These are phyloP conservation scores for Myriangium duriaei DNA, from an alignment of 2,329 filamentous ascomycete genomes.

Conservation along the genomic window DNA sequence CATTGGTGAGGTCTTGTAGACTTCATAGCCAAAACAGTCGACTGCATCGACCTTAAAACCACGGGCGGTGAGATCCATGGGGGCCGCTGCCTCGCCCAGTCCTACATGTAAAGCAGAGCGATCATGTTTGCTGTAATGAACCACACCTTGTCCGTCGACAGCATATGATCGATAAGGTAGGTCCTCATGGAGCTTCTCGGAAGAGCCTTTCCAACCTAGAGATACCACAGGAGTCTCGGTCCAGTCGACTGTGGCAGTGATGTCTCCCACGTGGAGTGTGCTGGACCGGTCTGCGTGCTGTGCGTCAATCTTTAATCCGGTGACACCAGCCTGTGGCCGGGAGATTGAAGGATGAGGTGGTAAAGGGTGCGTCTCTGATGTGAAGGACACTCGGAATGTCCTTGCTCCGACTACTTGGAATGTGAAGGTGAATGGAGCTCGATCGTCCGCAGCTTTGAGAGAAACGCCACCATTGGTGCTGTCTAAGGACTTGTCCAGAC, in stretches of 20 bases:
- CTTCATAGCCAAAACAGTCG: slow-evolving; percentile 62
- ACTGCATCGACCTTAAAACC: slow-evolving; percentile 55
- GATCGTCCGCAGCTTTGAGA: slow-evolving; percentile 21
- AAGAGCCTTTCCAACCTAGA: slow-evolving; percentile 36
- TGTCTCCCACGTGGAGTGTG: slow-evolving; percentile 29
- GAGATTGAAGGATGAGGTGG: slow-evolving; percentile 49
- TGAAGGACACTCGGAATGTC: slow-evolving; percentile 57
- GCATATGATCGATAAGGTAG: slow-evolving; percentile 54
- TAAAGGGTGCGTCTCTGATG: slow-evolving; percentile 47
- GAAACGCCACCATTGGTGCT: slow-evolving; percentile 7
- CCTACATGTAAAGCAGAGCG: slow-evolving; percentile 53
- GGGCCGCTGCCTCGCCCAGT: slow-evolving; percentile 59
- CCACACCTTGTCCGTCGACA: slow-evolving; percentile 47
- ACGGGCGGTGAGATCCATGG: slow-evolving; percentile 58
- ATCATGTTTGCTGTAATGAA: slow-evolving; percentile 54
- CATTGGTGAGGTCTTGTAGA: slow-evolving; percentile 56
- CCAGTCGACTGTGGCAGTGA: slow-evolving; percentile 49
- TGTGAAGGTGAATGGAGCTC: slow-evolving; percentile 40
- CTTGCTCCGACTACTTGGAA: slow-evolving; percentile 52
- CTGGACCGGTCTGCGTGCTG: slow-evolving; percentile 23
- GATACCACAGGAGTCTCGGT: slow-evolving; percentile 44
- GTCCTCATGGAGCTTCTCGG: slow-evolving; percentile 47
- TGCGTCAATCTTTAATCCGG: slow-evolving; percentile 9
- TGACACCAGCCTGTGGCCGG: slow-evolving; percentile 22
- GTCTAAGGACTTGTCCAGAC: neutral